These are phyloP conservation scores for Pleurotus tuoliensis DNA, from an alignment of 768 basidiomycete genomes.

Conservation along the genomic window DNA sequence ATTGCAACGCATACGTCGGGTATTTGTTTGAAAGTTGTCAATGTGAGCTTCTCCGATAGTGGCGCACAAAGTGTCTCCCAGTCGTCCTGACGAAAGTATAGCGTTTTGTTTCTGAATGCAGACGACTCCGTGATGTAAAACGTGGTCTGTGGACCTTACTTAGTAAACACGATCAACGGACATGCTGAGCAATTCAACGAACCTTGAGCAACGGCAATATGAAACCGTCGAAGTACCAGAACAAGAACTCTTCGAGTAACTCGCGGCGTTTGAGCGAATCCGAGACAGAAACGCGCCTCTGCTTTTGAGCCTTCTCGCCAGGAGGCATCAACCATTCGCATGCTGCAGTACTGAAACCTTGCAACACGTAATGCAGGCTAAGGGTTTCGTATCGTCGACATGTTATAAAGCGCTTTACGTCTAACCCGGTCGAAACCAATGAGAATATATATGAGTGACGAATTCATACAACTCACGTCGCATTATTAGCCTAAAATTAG, in stretches of 20 bases:
- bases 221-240: constrained; percentile 92
- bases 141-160: constrained; percentile 53
- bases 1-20: constrained; percentile 45
- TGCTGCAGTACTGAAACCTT: constrained; percentile 67
- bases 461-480: constrained; percentile 37
- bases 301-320: constrained; percentile 28
- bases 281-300: constrained; percentile 51
- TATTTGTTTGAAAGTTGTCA: constrained; percentile 67
- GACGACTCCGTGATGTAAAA: constrained; percentile 95
- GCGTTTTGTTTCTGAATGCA: constrained; percentile 72
- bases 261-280: constrained; percentile 78
- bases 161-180: neutral
- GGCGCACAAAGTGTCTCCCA: constrained; percentile 86
- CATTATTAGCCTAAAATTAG: constrained; percentile 59
- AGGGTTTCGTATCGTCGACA: constrained; percentile 80
- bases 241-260: constrained; percentile 83
- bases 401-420: constrained; percentile 68
- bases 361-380: constrained; percentile 71
- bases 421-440: constrained; percentile 30
- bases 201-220: constrained; percentile 78
- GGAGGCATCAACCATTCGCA: constrained; percentile 76
- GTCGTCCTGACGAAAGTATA: constrained; percentile 94
- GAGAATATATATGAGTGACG: neutral
- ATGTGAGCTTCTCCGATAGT: constrained; percentile 68
- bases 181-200: constrained; percentile 14